Conservation (phyloP, 495 filamentous ascomycete genomes). For the Thozetella sp. region DNA sequence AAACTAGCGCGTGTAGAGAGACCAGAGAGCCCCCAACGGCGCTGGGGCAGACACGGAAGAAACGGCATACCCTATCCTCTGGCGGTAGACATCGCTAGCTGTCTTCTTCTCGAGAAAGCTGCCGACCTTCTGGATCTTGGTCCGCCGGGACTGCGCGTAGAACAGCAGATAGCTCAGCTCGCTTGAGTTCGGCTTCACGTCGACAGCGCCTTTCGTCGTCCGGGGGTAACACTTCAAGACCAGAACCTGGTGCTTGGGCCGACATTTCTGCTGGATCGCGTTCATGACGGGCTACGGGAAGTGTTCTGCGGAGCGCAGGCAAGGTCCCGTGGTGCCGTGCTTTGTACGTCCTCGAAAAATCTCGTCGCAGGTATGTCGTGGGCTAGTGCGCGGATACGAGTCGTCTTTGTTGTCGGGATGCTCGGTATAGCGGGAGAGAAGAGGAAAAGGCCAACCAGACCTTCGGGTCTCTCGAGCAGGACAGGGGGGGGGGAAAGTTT, state of each 20-base stretch:
- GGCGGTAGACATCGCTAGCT: constrained; percentile 80
- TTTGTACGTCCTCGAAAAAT: too few relatives aligned
- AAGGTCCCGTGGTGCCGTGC: too few relatives aligned
- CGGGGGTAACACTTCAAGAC: constrained; percentile 92
- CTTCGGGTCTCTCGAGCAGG: background rate
- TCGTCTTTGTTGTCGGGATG: background rate
- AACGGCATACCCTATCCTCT: constrained; percentile 72
- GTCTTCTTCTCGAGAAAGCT: constrained; percentile 90
- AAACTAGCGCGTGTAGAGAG: background rate
- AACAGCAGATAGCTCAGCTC: constrained; percentile 95
- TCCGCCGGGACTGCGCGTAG: constrained; percentile 89
- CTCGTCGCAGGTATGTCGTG: too few relatives aligned
- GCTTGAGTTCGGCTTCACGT: constrained; percentile 90
- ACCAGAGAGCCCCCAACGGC: background rate
- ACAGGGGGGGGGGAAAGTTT: background rate
- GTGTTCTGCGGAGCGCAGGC: background rate
- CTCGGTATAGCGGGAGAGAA: background rate
- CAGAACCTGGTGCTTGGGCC: constrained; percentile 91
- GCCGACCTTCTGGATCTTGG: constrained; percentile 93
- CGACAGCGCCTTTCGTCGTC: constrained; percentile 83
- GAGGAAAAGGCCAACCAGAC: background rate
- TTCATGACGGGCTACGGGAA: constrained; percentile 43
- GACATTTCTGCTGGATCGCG: constrained; percentile 60
- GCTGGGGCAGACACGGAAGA: constrained; percentile 2
- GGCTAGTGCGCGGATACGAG: too few relatives aligned